A percentile compares a stretch with the other conserved stretches of the same genome.
phyloP scores from a whole-genome alignment of 75 land plant species.

The Pinus tabuliformis region DNA sequence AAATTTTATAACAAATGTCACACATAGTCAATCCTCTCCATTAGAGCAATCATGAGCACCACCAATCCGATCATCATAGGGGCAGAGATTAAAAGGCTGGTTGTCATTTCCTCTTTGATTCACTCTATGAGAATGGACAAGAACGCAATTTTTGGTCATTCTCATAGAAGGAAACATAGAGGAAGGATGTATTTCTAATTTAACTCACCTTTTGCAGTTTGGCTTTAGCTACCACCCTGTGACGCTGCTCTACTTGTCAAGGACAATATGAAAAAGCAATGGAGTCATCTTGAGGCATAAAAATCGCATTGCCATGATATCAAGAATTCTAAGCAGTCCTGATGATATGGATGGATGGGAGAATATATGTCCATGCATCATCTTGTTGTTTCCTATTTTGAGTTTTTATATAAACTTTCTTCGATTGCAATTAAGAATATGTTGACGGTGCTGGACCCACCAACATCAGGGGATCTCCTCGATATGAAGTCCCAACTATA shows the following conservation, averaged over 20 bases:
- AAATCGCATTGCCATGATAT: not conserved
- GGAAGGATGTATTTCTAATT: not conserved
- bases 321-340: too few species aligned
- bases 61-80: conserved; percentile 89
- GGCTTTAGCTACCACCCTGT: conserved; percentile 10
- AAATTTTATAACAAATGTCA: too few species aligned
- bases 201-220: not conserved
- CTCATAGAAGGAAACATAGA: not conserved
- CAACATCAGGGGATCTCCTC: too few species aligned
- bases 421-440: too few species aligned
- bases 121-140: conserved; percentile 40
- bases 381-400: conserved; percentile 7
- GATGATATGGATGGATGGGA: not conserved
- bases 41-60: conserved; percentile 91
- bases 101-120: too few species aligned
- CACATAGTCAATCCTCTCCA: conserved; percentile 71
- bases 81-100: conserved; percentile 78
- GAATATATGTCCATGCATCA: not conserved
- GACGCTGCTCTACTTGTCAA: conserved; percentile 10
- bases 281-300: conserved; percentile 34
- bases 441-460: too few species aligned
- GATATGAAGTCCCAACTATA: too few species aligned
- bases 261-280: conserved; percentile 29
- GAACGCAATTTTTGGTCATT: conserved; percentile 9
- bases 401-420: too few species aligned